Evolutionary conservation across 345 rosid genomes (phyloP), one percentile per base, ranked within the genome.

Genomic region (Salix dunnii): DNA sequence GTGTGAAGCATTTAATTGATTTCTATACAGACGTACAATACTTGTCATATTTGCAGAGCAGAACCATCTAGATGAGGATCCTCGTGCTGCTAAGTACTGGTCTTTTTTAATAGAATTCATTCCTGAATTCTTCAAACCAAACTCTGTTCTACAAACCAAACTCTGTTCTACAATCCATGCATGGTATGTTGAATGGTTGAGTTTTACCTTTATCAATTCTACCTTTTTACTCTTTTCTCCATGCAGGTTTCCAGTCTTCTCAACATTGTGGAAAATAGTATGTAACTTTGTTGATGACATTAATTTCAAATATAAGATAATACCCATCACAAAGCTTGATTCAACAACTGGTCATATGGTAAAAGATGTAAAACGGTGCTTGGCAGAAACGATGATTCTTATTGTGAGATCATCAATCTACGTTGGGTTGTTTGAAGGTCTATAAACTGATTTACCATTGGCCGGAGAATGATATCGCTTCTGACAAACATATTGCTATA

Each of bases 11-110:
- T 93, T 96, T 83, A 88, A 85, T 93, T 1, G 94, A 91, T 79
- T 96, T 90, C 84, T 93, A 91, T 67, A 93, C 97, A 11, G 98
- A 92, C 67, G 97, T 91, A 49, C 97, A 91, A 86, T 92, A 96
- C 81, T 86, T 96, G 49, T 89, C 99, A 49, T 93, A 92, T 82
- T 80, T 92, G 67, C 97, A 90, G 78, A 28, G 67, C 97, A 91
- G 78, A 28, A 85, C 30, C 84, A 81, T 51, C 89, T 93, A 74
- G 88, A 81, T 75, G 91, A 87, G 82, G 97, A 93, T 84, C 98
- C 97, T 63, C 92, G 91, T 80, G 83, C 96, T 82, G 87, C 96
- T 55, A 93, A 93, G 80, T 90, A 88, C 86, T 93, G 99, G 98
- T 96, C 25, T 68, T 64, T 76, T 73, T 73, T 68, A 33, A 40